Base-by-base conservation (phyloP, 2,329 filamentous ascomycete genomes). In the Aspergillus fructus region DNA sequence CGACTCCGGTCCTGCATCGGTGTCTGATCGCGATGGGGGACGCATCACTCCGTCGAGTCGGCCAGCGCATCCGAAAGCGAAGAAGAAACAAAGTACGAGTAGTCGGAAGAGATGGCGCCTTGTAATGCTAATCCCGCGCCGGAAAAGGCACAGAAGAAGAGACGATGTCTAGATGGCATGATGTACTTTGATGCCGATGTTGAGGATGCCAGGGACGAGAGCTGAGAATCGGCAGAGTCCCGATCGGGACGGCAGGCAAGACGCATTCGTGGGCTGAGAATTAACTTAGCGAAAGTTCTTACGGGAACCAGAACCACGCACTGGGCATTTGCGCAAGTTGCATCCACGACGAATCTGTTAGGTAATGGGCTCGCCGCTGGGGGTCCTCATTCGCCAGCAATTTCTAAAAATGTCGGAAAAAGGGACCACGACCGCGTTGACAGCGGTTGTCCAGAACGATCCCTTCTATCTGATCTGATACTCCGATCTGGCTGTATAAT, bases 311-410 rank as follows among this genome's bases (percentile, higher is more conserved):
- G 23, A 30, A n/a, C 49, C 37, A 42, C 19, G 37, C 39, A 49
- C 39, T 49, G 40, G 24, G 55, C 49, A 49, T 37, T n/a, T 15
- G 12, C 5, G 34, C 34, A n/a, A 57, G 58, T 55, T 50, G 49
- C 43, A 46, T 43, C 42, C 54, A 43, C 27, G 37, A 55, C 49
- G 51, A 70, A 69, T 62, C 63, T 68, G 63, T 72, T 72, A 72
- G 65, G 70, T 72, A 71, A 72, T 71, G 61, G 59, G 62, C 64
- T 65, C 55, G 53, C 40, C 39, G 57, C 53, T 55, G 53, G 40
- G 49, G 50, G 55, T 59, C 49, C 53, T 63, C 59, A 71, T 71
- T 72, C 66, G 69, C 46, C 53, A 55, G 47, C 42, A 24, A 30
- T 49, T 49, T 54, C 58, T 30, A 49, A 17, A 51, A 37, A 30